Base-by-base conservation (phyloP, 371 early-diverging fungal genomes). In the Apophysomyces ossiformis region DNA sequence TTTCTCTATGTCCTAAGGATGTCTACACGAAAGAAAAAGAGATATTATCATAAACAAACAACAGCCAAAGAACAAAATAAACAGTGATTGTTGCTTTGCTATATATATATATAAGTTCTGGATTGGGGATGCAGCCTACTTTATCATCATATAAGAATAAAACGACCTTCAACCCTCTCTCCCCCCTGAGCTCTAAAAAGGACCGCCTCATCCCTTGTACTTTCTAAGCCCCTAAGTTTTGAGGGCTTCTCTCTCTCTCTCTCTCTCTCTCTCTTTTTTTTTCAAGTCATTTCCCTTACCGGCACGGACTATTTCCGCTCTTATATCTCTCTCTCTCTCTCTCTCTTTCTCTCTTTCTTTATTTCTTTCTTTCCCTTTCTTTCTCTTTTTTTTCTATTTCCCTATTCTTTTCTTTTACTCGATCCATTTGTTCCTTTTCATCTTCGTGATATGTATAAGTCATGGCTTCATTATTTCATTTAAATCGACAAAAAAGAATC, bases 401-500 rank as follows among this genome's bases (percentile, higher is more conserved):
- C 39, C 7, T 39, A 39, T 11, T 50, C 7, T 50, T 7, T 21
- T 41, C 2, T 41, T 13, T 41, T 4, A 2, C 32, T 2, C 32
- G 32, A 26, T 26, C 32, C 32, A 26, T 2, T 26, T 2, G 3
- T 21, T 32, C 54, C 21, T 16, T 21, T 26, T 50, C 21, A 9
- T 50, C 11, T 9, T n/a, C 9, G 54, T 50, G 54, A 50, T 50
- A 50, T 50, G 54, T 21, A 18, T 4, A 9, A 21, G 5, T 21
- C 16, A 50, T 50, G 54, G 54, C 21, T n/a, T 50, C 54, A 4
- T 50, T n/a, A 21, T 50, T 50, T 21, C 60, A 35, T 21, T 57
- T 70, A 37, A 56, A 60, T 54, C 58, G 70, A 60, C 63, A 67
- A 61, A 54, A 18, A 15, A 70, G 81, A 35, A 83, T 92, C 8